These are phyloP conservation scores for Naganishia friedmannii DNA, from an alignment of 768 basidiomycete genomes.

Conservation along the genomic window DNA sequence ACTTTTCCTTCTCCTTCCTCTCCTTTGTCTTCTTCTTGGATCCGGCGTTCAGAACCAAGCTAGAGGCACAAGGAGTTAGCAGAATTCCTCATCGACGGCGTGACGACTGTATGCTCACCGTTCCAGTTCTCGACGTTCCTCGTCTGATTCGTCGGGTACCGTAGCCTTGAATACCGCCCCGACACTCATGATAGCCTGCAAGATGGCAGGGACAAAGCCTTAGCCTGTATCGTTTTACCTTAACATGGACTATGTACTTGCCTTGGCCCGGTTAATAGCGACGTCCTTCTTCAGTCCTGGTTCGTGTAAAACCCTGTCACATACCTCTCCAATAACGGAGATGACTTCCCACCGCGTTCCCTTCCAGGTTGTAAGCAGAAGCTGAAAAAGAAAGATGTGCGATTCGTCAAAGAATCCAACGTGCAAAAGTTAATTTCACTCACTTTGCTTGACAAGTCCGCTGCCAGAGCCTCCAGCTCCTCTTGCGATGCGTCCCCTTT, in stretches of 20 bases:
- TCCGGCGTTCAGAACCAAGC: constrained; percentile 50
- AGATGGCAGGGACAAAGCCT: not conserved
- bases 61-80: constrained; percentile 17
- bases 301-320: constrained; percentile 82
- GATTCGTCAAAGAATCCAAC: constrained; percentile 15
- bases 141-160: constrained; percentile 82
- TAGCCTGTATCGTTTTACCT: not conserved
- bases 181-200: constrained; percentile 76
- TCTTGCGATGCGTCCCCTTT: constrained; percentile 88
- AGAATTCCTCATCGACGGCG: not conserved
- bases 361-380: constrained; percentile 95
- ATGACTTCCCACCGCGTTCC: constrained; percentile 93
- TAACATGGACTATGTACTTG: constrained; percentile 45
- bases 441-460: constrained; percentile 89
- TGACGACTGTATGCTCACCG: constrained; percentile 57
- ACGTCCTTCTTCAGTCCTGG: constrained; percentile 67
- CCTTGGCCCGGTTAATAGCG: constrained; percentile 80
- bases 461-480: constrained; percentile 76
- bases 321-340: constrained; percentile 64
- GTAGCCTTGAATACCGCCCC: constrained; percentile 86
- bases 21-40: constrained; percentile 50
- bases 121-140: constrained; percentile 90
- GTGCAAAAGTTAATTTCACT: constrained; percentile 20
- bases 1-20: constrained; percentile 37
- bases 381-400: constrained; percentile 54